These are phyloP conservation scores for Austroboletus rostrupii DNA, from an alignment of 1,284 basidiomycete genomes.

Conservation along the genomic window DNA sequence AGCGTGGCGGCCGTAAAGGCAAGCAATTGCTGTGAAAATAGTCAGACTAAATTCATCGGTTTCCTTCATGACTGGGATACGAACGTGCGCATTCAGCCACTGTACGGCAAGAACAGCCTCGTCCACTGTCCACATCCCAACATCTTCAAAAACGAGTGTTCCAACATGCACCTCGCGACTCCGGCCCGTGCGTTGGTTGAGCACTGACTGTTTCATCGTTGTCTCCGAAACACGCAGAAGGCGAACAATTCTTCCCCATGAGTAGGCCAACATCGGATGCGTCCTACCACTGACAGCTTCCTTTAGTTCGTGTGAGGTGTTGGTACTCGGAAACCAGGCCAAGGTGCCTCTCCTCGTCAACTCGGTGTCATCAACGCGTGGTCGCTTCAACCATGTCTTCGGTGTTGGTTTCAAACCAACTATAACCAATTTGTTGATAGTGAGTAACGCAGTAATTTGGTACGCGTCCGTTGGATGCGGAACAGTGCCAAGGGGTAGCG, in stretches of 20 bases:
- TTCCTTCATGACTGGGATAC: constrained; percentile 36
- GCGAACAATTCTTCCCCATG: constrained; percentile 71
- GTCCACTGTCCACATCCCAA: constrained; percentile 51
- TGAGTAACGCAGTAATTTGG: constrained; percentile 83
- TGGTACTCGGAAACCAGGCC: constrained; percentile 74
- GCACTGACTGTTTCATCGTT: constrained; percentile 46
- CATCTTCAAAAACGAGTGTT: constrained; percentile 55
- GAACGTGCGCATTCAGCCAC: constrained; percentile 74
- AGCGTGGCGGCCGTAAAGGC: constrained; percentile 56
- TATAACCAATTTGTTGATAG: constrained; percentile 86
- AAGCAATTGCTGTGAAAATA: constrained; percentile 52
- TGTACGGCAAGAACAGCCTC: constrained; percentile 63
- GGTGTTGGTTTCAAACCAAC: constrained; percentile 91
- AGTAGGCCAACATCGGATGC: constrained; percentile 72
- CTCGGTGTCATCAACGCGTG: constrained; percentile 51
- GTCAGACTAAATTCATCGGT: constrained; percentile 7
- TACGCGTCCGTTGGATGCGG: constrained; percentile 82
- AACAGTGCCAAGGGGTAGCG: constrained; percentile 78
- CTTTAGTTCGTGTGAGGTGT: constrained; percentile 19
- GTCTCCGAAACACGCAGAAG: constrained; percentile 67
- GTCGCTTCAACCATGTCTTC: constrained; percentile 87
- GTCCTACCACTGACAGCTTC: constrained; percentile 27
- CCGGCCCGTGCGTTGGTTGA: constrained; percentile 60
- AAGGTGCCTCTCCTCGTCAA: constrained; percentile 56
- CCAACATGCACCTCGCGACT: constrained; percentile 56